Percentiles rank a stretch among this genome's conserved stretches.
Evolutionary conservation across 1,139 yeast genomes (phyloP).

Genomic region (Fermentozyma sake): DNA sequence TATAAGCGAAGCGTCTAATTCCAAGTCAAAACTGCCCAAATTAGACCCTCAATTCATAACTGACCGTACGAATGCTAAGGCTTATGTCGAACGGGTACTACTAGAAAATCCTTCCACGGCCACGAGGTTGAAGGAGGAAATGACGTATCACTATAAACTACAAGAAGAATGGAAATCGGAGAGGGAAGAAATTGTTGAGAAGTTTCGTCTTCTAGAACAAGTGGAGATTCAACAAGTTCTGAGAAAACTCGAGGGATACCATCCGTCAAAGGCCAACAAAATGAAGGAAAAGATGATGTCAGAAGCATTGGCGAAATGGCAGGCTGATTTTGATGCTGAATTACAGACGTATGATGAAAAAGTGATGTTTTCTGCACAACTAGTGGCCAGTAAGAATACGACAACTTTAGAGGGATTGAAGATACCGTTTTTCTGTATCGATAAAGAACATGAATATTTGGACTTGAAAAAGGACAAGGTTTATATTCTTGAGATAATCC

Average conservation of each 20-base stretch:
- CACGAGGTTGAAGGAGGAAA: slow-evolving; percentile 4
- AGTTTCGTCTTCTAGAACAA: slow-evolving; percentile 5
- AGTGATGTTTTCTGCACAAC: slow-evolving; percentile 6
- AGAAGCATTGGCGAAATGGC: slow-evolving; percentile 5
- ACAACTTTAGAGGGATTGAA: slow-evolving; percentile 13
- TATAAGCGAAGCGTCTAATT: too few relatives aligned
- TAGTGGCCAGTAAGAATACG: slow-evolving; percentile 10
- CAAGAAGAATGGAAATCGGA: slow-evolving; percentile 15
- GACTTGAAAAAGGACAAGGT: slow-evolving; percentile 19
- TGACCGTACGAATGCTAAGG: slow-evolving; percentile 18
- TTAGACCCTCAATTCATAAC: slow-evolving; percentile 17
- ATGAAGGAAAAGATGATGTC: slow-evolving; percentile 6
- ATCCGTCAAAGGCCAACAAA: slow-evolving; percentile 11
- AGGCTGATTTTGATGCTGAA: slow-evolving; percentile 7
- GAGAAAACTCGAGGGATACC: slow-evolving; percentile 11
- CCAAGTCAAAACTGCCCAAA: too few relatives aligned
- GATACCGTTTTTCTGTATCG: slow-evolving; percentile 24
- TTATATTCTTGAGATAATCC: slow-evolving; percentile 20
- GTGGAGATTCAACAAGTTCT: slow-evolving; percentile 3
- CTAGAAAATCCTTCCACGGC: slow-evolving; percentile 3
- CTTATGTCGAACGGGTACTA: slow-evolving; percentile 11
- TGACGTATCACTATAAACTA: slow-evolving; percentile 13
- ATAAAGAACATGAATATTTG: slow-evolving; percentile 20
- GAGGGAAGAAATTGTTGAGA: slow-evolving; percentile 11
- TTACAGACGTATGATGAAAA: slow-evolving; percentile 15